phyloP scores from a whole-genome alignment of 345 rosid genomes.

The Lepidium didymum region DNA sequence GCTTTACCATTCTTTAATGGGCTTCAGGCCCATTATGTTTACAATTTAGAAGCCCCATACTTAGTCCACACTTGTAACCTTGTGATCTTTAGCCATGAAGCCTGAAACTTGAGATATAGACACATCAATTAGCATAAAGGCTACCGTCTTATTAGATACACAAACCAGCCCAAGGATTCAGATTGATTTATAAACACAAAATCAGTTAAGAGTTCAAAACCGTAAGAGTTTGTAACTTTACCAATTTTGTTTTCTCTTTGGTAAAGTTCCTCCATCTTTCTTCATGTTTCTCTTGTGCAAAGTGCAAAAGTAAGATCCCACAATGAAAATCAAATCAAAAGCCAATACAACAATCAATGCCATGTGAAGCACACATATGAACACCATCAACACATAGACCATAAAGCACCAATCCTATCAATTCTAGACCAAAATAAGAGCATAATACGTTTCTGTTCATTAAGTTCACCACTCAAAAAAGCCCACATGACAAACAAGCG shows the following conservation, averaged over 20 bases:
- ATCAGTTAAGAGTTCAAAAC: too few species aligned
- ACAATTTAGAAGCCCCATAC: background rate
- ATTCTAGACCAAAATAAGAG: slow-evolving; percentile 8
- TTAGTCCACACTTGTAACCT: too few species aligned
- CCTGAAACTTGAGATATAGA: too few species aligned
- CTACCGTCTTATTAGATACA: too few species aligned
- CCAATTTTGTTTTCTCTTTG: background rate
- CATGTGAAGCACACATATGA: slow-evolving; percentile 11
- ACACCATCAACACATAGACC: slow-evolving; percentile 9
- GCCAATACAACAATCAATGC: slow-evolving; percentile 13
- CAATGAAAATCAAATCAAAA: background rate
- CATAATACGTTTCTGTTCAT: slow-evolving; percentile 1
- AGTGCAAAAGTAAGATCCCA: slow-evolving; percentile 3
- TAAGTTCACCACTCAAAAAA: slow-evolving; percentile 13
- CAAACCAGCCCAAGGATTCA: too few species aligned
- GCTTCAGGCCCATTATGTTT: background rate
- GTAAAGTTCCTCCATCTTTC: background rate
- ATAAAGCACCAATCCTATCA: slow-evolving; percentile 14
- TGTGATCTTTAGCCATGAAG: too few species aligned
- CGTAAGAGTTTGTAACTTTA: too few species aligned
- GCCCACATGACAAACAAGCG: slow-evolving; percentile 6
- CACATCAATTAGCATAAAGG: too few species aligned
- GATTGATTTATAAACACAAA: too few species aligned
- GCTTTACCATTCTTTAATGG: background rate
- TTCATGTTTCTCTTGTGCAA: background rate